A percentile compares a stretch with the other conserved stretches of the same genome.
Evolutionary conservation across 1,284 basidiomycete species (phyloP).

Genomic region (Ustilago hordei): DNA sequence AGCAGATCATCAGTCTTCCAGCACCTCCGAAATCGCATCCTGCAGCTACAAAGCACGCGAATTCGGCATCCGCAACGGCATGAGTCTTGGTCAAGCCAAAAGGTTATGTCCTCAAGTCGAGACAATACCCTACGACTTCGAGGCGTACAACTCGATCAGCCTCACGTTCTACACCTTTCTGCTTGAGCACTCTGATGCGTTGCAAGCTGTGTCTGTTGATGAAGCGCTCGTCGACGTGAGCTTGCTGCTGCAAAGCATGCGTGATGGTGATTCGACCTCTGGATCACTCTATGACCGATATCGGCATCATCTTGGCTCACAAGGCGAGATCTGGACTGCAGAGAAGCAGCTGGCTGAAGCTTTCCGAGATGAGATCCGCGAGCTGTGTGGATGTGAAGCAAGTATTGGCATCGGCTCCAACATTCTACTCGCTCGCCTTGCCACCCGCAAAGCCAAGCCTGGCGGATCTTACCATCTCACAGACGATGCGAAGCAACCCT

Average conservation of each 20-base stretch:
- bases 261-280: conserved; percentile 19
- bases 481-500: conserved; percentile 72
- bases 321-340: conserved; percentile 47
- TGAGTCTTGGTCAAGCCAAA: conserved; percentile 77
- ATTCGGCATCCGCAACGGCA: conserved; percentile 91
- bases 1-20: conserved; percentile 45
- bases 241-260: conserved; percentile 72
- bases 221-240: conserved; percentile 94
- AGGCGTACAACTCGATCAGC: conserved; percentile 73
- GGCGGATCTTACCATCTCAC: conserved; percentile 83
- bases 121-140: conserved; percentile 92
- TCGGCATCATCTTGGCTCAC: conserved; percentile 36
- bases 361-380: conserved; percentile 81
- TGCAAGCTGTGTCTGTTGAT: conserved; percentile 95
- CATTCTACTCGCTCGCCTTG: conserved; percentile 89
- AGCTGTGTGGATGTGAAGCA: conserved; percentile 83
- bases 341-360: conserved; percentile 77
- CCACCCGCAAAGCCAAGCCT: conserved; percentile 91
- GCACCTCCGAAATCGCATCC: conserved; percentile 82
- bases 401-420: conserved; percentile 89
- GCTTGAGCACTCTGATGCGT: conserved; percentile 86
- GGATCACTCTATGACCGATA: conserved; percentile 35
- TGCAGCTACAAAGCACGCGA: conserved; percentile 91
- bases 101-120: conserved; percentile 70
- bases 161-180: conserved; percentile 92